phyloP scores from a whole-genome alignment of 345 rosid genomes.

The Populus alba region DNA sequence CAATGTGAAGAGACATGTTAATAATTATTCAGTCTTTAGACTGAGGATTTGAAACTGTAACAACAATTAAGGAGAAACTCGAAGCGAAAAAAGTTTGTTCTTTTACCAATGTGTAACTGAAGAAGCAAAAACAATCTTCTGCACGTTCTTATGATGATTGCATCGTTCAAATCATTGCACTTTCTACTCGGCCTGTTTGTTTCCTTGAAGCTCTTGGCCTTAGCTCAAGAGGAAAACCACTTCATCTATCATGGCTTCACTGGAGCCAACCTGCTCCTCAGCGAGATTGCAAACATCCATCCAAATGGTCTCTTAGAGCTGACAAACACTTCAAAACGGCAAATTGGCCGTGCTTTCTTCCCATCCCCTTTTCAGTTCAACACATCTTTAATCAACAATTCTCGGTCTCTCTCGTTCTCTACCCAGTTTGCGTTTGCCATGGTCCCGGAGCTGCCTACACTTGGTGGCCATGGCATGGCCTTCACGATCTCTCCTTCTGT shows the following conservation, averaged over 20 bases:
- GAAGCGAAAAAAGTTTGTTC: too few relatives aligned
- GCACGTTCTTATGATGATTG: too few relatives aligned
- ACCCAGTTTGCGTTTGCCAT: constrained; percentile 17
- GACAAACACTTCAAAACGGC: constrained; percentile 32
- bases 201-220: neutral
- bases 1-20: too few relatives aligned
- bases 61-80: too few relatives aligned
- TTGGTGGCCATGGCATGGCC: constrained; percentile 22
- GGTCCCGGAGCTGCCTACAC: neutral
- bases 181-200: neutral
- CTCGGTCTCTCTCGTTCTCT: constrained; percentile 18
- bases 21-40: too few relatives aligned
- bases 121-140: too few relatives aligned
- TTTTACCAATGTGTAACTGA: too few relatives aligned
- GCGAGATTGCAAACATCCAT: constrained; percentile 31
- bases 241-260: constrained; percentile 44
- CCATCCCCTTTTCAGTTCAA: constrained; percentile 28
- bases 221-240: constrained; percentile 24
- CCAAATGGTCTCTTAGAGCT: constrained; percentile 47
- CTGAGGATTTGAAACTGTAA: too few relatives aligned
- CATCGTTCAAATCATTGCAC: neutral
- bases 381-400: neutral
- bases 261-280: constrained; percentile 25
- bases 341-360: constrained; percentile 44
- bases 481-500: constrained; percentile 15